Conservation (phyloP, 805 yeast species). For the Saccharomycopsis sp. region DNA sequence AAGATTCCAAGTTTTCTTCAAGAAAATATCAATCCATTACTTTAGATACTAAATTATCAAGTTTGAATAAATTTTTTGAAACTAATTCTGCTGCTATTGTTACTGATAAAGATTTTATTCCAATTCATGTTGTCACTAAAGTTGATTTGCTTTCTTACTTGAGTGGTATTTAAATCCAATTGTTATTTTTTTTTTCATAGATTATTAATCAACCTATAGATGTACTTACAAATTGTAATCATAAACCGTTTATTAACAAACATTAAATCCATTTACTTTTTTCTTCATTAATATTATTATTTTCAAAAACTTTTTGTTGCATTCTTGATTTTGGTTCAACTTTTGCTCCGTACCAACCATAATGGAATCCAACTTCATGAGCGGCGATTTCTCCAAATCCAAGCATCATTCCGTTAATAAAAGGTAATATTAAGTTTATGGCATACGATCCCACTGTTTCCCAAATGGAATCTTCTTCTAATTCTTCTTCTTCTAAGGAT, state of each 20-base stretch:
- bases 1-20: constrained; percentile 36
- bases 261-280: constrained; percentile 6
- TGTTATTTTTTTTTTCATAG: background rate
- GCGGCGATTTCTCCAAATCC: constrained; percentile 95
- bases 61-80: constrained; percentile 71
- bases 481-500: constrained; percentile 1
- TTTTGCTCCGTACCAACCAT: constrained; percentile 65
- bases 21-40: constrained; percentile 60
- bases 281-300: background rate
- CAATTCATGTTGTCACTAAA: constrained; percentile 79
- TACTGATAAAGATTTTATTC: constrained; percentile 59
- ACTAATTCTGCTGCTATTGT: constrained; percentile 77
- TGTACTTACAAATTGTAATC: too few species aligned
- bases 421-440: constrained; percentile 74
- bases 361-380: constrained; percentile 78
- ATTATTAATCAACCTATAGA: background rate
- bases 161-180: constrained; percentile 3
- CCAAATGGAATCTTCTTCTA: constrained; percentile 22
- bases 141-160: constrained; percentile 61
- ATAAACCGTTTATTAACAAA: too few species aligned
- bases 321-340: constrained; percentile 22
- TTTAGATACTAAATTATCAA: constrained; percentile 50
- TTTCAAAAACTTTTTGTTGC: background rate
- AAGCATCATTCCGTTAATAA: constrained; percentile 87
- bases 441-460: constrained; percentile 39